Percentiles rank a stretch among this genome's conserved stretches.
Evolutionary conservation across 148 eudicot genomes (phyloP).

Genomic region (Rhododendron henanense): DNA sequence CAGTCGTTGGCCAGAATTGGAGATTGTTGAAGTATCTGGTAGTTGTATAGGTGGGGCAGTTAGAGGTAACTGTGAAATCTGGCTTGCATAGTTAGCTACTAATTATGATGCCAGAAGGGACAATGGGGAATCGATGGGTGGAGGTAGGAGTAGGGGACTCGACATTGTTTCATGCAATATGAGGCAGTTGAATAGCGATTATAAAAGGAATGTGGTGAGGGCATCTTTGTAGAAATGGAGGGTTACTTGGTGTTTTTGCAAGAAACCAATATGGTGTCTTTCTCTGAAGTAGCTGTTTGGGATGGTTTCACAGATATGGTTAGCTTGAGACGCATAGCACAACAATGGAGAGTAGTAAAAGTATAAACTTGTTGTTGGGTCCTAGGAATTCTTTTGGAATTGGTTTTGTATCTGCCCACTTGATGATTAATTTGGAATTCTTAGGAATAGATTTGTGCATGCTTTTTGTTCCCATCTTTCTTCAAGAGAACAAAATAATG

Average conservation of each 20-base stretch:
- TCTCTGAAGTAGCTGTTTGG: not conserved
- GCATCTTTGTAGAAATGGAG: not conserved
- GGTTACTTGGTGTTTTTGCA: not conserved
- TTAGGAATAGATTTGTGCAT: not conserved
- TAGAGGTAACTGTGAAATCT: not conserved
- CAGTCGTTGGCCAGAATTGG: not conserved
- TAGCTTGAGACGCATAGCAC: not conserved
- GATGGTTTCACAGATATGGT: not conserved
- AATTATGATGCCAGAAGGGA: not conserved
- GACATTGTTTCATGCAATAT: not conserved
- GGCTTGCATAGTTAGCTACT: not conserved
- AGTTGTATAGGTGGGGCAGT: not conserved
- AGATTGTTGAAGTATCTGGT: not conserved
- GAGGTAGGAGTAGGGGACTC: slow-evolving; percentile 1
- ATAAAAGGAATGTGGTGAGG: not conserved
- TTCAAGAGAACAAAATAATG: not conserved
- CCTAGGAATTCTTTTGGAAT: not conserved
- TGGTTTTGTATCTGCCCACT: not conserved
- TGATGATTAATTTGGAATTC: not conserved
- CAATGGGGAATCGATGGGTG: not conserved
- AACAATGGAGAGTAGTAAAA: not conserved
- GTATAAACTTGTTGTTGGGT: not conserved
- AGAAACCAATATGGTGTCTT: not conserved
- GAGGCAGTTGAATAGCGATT: not conserved
- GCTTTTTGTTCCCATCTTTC: not conserved